Evolutionary conservation across 805 yeast species (phyloP).

Genomic region (Ogataea saltuana): DNA sequence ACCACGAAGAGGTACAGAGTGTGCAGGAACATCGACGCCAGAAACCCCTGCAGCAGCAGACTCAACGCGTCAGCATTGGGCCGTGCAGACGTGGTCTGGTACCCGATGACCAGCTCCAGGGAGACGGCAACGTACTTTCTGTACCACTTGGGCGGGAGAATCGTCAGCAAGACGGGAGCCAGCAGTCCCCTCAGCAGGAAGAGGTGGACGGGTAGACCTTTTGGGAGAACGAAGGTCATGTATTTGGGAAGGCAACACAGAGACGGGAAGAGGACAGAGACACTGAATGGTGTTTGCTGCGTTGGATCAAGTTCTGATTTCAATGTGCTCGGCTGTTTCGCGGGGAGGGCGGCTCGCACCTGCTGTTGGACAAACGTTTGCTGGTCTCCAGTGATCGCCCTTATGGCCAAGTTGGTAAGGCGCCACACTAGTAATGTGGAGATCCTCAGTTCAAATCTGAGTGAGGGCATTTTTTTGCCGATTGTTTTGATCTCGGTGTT

Average conservation of each 20-base stretch:
- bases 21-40: background rate
- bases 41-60: background rate
- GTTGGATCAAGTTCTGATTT: too few species aligned
- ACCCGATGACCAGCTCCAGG: background rate
- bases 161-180: background rate
- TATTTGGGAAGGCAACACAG: background rate
- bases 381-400: slow-evolving; percentile 20
- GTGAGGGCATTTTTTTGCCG: slow-evolving; percentile 31
- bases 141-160: background rate
- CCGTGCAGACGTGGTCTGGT: background rate
- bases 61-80: background rate
- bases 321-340: too few species aligned
- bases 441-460: slow-evolving; percentile 39
- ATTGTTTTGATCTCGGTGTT: slow-evolving; percentile 4
- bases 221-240: background rate
- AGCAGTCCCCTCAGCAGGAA: background rate
- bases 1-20: background rate
- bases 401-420: slow-evolving; percentile 39
- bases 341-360: too few species aligned
- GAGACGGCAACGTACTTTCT: slow-evolving; percentile 3
- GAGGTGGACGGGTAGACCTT: background rate
- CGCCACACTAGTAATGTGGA: slow-evolving; percentile 39
- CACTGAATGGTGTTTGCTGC: too few species aligned
- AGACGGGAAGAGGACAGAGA: background rate
- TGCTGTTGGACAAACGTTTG: background rate